Conservation (phyloP, 768 basidiomycete species). For the Pleurotus giganteus region DNA sequence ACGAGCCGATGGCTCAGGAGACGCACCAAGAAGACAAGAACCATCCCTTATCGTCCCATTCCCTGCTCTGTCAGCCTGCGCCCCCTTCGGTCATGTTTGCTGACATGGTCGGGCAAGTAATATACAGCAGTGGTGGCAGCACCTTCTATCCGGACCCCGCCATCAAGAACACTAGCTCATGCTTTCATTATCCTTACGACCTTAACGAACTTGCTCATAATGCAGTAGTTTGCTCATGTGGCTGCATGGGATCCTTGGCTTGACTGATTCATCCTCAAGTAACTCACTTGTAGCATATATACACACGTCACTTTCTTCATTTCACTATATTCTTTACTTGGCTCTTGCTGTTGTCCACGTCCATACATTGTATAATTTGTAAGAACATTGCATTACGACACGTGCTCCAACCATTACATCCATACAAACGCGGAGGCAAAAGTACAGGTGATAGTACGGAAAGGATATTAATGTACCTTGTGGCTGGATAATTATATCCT, state of each 20-base stretch:
- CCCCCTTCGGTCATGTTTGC: constrained; percentile 9
- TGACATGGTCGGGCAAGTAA: background rate
- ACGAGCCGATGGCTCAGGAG: constrained; percentile 17
- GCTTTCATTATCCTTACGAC: constrained; percentile 8
- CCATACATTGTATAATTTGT: too few species aligned
- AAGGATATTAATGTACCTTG: background rate
- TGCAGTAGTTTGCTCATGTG: constrained; percentile 28
- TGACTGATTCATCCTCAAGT: constrained; percentile 3
- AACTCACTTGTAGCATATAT: background rate
- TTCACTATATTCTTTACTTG: background rate
- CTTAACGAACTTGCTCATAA: constrained; percentile 8
- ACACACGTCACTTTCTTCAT: background rate
- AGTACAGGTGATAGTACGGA: background rate
- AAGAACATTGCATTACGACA: too few species aligned
- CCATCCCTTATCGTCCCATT: background rate
- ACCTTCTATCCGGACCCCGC: background rate
- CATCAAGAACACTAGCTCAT: background rate
- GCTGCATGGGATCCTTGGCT: constrained; percentile 32
- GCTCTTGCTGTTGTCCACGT: too few species aligned
- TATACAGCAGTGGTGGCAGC: background rate
- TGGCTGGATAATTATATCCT: background rate
- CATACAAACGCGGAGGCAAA: background rate
- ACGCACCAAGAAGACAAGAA: background rate
- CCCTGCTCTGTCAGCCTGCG: constrained; percentile 7
- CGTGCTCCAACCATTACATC: background rate